Base-by-base conservation (phyloP, 257 asterid genomes). In the Petunia secreta region DNA sequence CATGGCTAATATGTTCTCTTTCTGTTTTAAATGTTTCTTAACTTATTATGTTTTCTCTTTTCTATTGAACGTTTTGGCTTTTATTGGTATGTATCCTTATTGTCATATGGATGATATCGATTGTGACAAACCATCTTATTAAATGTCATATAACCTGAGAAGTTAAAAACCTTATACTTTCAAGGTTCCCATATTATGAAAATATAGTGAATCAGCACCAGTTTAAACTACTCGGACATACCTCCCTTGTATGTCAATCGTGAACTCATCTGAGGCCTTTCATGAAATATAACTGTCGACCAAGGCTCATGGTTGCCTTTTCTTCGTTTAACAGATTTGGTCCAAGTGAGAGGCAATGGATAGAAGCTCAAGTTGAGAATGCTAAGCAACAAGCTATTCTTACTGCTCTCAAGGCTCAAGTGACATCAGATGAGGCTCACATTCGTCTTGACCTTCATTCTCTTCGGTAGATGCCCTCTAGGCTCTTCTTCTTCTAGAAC, bases 301-400 rank as follows among this genome's bases (percentile, higher is more conserved):
- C 54, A 53, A 34, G 41, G 65, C n/a, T 89, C 60, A 83, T 81
- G 62, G 60, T 60, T 83, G 55, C 80, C 71, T 48, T 40, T 83
- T 84, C 74, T 82, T 73, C 87, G 79, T 25, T 25, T 25, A 25
- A 82, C 89, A 95, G 99, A 89, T 96, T 95, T 82, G 99, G 97
- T 82, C 91, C 93, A 65, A 96, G 99, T 67, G 97, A 96, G 91
- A 90, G 95, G 85, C 98, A 96, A 81, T 96, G 99, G 99, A 95
- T 96, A 80, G 98, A 94, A 89, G 97, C 98, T 86, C 98, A 96
- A 87, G 99, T 96, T 81, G 99, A 94, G 89, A 92, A 96, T 89
- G 92, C 99, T 80, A 96, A 93, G 89, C 98, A 96, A 85, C 98
- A 93, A 80, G 96, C 98, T 69, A 88, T 91, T 82, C 95, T 95